Evolutionary conservation across 306 rosid species (phyloP), one percentile per base, ranked within the genome.

Genomic region (Clitoria ternatea): DNA sequence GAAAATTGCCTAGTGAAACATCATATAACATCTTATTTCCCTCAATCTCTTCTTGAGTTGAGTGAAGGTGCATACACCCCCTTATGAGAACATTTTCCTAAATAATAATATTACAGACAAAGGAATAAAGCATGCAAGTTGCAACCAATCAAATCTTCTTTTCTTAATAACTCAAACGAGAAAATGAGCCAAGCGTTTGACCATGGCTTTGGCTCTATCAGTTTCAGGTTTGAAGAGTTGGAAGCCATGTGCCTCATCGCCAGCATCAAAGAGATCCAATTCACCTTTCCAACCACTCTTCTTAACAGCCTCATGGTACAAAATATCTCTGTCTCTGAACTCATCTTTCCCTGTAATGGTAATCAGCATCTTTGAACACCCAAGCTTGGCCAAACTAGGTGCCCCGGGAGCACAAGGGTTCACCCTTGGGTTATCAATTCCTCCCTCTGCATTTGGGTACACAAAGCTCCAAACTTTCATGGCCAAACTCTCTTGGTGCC

Each of bases 361-460:
- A 13, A 84, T 59, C 0, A 84, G 73, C 17, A 84, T 1, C 73
- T 32, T 77, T 3, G 74, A 69, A 30, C 87, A 84, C 17, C 75
- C 80, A 2, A 84, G 86, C 0, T 57, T 62, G 6, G 80, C 89
- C 79, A 87, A 69, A 35, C 80, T 77, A 0, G 86, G 86, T n/a
- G 88, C 85, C 3, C 45, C 82, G 0, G 48, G 18, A n/a, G n/a
- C 82, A 17, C 44, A 18, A 0, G 85, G 90, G 61, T 82, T 85
- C 2, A 82, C 19, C 69, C 23, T 9, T 0, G 77, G 80, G 40
- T 71, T 85, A 55, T 82, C 82, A 0, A 74, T 61, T 1, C 80
- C 87, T 8, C 40, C 82, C 1, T 36, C 12, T 6, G 82, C 82
- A 17, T 24, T 39, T 0, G 82, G 85, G 40, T 69, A 66, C 15